Evolutionary conservation across 768 basidiomycete genomes (phyloP).

Genomic region (Kwoniella dejecticola): DNA sequence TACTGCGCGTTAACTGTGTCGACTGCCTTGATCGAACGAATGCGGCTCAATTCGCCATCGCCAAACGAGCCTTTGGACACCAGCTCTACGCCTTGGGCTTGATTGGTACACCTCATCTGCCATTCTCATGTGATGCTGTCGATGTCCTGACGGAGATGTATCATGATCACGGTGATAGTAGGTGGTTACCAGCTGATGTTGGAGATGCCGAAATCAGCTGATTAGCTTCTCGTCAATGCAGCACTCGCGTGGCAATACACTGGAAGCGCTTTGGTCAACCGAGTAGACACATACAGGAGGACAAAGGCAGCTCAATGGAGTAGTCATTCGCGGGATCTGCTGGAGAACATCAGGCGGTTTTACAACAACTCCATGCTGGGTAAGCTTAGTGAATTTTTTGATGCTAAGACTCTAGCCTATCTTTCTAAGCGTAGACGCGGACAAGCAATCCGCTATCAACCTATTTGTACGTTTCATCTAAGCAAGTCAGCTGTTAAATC

Average conservation of each 20-base stretch:
- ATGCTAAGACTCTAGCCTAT: not conserved
- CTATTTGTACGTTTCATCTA: conserved; percentile 94
- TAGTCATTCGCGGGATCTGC: conserved; percentile 89
- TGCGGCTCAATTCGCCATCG: conserved; percentile 94
- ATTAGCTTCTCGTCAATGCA: conserved; percentile 46
- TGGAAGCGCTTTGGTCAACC: conserved; percentile 91
- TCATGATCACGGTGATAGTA: conserved; percentile 94
- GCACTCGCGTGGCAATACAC: conserved; percentile 96
- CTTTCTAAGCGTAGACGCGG: conserved; percentile 67
- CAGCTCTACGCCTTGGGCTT: conserved; percentile 93
- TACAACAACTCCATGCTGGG: conserved; percentile 92
- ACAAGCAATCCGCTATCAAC: conserved; percentile 96
- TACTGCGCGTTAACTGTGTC: conserved; percentile 92
- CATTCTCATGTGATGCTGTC: conserved; percentile 90
- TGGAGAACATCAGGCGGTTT: conserved; percentile 86
- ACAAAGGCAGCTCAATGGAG: conserved; percentile 91
- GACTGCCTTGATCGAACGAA: conserved; percentile 97
- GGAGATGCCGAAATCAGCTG: not conserved
- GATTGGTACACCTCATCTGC: conserved; percentile 77
- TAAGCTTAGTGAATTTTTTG: conserved; percentile 48
- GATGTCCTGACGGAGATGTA: conserved; percentile 99
- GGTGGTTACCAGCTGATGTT: conserved; percentile 49
- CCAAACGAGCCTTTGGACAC: conserved; percentile 89
- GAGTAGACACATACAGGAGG: conserved; percentile 86
- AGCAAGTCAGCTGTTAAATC: too few relatives aligned